Base-by-base conservation (phyloP, 2,329 filamentous ascomycete genomes). In the Conoideocrella luteorostrata region DNA sequence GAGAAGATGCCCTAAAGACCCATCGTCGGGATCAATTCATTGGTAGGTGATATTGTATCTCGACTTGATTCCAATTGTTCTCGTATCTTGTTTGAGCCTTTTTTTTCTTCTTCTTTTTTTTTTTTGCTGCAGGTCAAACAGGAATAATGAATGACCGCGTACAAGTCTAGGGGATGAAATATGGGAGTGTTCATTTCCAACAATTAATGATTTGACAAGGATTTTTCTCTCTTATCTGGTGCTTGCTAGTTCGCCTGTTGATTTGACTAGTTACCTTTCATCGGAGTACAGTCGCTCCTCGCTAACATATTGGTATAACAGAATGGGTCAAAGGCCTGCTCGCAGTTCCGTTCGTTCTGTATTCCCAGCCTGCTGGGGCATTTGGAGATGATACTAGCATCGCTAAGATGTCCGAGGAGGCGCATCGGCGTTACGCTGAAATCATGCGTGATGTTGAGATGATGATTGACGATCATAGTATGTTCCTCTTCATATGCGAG, bases 251-350 rank as follows among this genome's bases (percentile, higher is more conserved):
- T n/a, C n/a, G n/a, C n/a, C n/a, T n/a, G n/a, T n/a, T n/a, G n/a
- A n/a, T n/a, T n/a, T n/a, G n/a, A n/a, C n/a, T n/a, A n/a, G n/a
- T n/a, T n/a, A n/a, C n/a, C n/a, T n/a, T n/a, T n/a, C n/a, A n/a
- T n/a, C n/a, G n/a, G n/a, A n/a, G n/a, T n/a, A n/a, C n/a, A n/a
- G n/a, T n/a, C n/a, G n/a, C n/a, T n/a, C n/a, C n/a, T 23, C 10
- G 9, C 23, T 39, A 12, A 23, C 13, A 28, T 18, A 5, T n/a
- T 17, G 11, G 5, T 11, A 9, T 9, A n/a, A 15, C 56, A 81
- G 88, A 95, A 84, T 97, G 91, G 91, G 88, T 97, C 72, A 97
- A 98, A 68, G 87, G 85, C 30, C 77, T 97, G 4, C 73, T 97
- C 11, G 93, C 93, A 2, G 91, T 97, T 1, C 93, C 93, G 0